Base-by-base conservation (phyloP, 2,329 filamentous ascomycete species). In the Cladorrhinum sp. region DNA sequence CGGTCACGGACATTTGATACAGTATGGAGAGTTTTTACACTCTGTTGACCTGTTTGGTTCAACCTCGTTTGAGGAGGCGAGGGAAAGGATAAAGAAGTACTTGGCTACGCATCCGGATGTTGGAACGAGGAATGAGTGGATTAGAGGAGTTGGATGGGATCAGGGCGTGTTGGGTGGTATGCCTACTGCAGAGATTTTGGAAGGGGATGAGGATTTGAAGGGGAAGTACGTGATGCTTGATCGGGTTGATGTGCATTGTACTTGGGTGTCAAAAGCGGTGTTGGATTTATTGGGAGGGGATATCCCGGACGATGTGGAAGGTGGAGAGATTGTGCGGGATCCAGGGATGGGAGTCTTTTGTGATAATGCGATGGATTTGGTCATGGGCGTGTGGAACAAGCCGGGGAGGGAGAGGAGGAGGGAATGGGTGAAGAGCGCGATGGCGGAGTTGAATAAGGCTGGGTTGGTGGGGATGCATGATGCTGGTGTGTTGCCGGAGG, bases 381-480 rank as follows among this genome's bases (percentile, higher is more conserved):
- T 89, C 36, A 76, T 79, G 60, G 73, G 77, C 1, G 67, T 83
- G 18, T 87, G 85, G 76, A 86, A 86, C 1, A 80, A 80, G 60
- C 84, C 86, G 0, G 76, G 76, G 50, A 73, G 72, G 4, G 76
- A 77, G n/a, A 79, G 78, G 65, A 87, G 85, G 68, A 76, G 78
- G 4, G 72, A 71, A 23, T 86, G 83, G 62, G 72, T 90, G 59
- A 79, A 77, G 54, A 80, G 81, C 5, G 87, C 87, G 12, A 88
- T 90, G 82, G 70, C 68, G 12, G 80, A 81, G 56, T 75, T 91
- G 53, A 88, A 89, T 68, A 79, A 82, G 60, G 78, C 87, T 48
- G 88, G 88, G 0, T 77, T 90, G 4, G 86, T 89, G 2, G 88
- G 87, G 18, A 83, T 89, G 69, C 86, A 89, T 65, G 86, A 90